Percentiles rank a stretch among this genome's conserved stretches.
phyloP scores from a whole-genome alignment of 1,139 yeast genomes.

The Nematodospora anomalae region DNA sequence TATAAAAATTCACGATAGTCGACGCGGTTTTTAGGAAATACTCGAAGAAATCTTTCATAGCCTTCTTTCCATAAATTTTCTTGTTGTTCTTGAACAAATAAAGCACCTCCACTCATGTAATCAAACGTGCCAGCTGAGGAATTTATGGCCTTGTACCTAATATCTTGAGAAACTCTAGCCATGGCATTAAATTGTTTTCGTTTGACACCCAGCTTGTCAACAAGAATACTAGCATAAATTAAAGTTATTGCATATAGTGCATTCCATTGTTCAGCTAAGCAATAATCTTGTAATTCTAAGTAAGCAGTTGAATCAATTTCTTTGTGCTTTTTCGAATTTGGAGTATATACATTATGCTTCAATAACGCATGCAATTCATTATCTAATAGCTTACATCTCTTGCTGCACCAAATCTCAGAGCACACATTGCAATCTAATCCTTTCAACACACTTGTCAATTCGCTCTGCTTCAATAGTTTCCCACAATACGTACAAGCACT shows the following conservation, averaged over 20 bases:
- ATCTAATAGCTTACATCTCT: conserved; percentile 55
- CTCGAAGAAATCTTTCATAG: conserved; percentile 45
- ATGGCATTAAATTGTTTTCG: conserved; percentile 54
- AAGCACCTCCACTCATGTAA: conserved; percentile 48
- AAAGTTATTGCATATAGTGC: conserved; percentile 68
- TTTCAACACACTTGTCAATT: conserved; percentile 35
- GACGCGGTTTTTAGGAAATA: conserved; percentile 48
- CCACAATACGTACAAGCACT: conserved; percentile 85
- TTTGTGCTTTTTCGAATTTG: conserved; percentile 25
- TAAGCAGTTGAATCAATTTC: conserved; percentile 50
- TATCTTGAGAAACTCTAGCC: conserved; percentile 70
- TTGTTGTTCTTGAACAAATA: conserved; percentile 54
- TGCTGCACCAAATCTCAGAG: conserved; percentile 71
- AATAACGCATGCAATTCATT: conserved; percentile 55
- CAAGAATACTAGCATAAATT: conserved; percentile 50
- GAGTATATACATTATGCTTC: conserved; percentile 49
- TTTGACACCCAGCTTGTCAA: conserved; percentile 45
- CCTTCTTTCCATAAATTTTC: conserved; percentile 65
- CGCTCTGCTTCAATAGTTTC: conserved; percentile 44
- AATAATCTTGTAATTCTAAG: conserved; percentile 57
- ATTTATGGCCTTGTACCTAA: conserved; percentile 59
- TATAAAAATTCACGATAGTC: conserved; percentile 56
- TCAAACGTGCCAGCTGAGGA: conserved; percentile 61
- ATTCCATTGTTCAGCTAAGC: conserved; percentile 65
- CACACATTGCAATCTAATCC: conserved; percentile 73